These are phyloP conservation scores for Suillus cothurnatus DNA, from an alignment of 768 basidiomycete species.

Conservation along the genomic window DNA sequence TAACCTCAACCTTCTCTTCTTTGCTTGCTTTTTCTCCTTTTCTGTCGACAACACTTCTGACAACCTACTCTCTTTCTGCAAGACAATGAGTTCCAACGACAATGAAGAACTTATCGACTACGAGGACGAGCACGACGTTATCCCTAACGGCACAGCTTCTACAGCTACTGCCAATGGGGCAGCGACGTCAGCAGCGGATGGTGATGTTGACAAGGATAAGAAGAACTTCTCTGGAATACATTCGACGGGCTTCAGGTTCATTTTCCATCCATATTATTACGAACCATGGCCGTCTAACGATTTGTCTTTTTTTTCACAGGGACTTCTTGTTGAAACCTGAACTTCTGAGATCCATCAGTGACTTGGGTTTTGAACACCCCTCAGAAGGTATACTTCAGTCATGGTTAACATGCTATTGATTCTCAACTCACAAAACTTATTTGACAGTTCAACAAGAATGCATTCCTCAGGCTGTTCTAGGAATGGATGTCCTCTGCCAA, in stretches of 20 bases:
- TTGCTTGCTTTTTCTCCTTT: conserved; percentile 26
- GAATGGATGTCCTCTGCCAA: conserved; percentile 99
- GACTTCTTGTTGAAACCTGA: conserved; percentile 99
- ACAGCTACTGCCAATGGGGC: conserved; percentile 51
- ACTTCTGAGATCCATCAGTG: conserved; percentile 94
- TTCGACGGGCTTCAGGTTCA: conserved; percentile 98
- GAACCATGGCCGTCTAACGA: background rate
- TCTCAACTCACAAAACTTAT: conserved; percentile 9
- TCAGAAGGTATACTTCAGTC: conserved; percentile 77
- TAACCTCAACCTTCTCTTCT: conserved; percentile 23
- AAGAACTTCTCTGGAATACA: conserved; percentile 99
- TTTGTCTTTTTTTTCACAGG: conserved; percentile 44
- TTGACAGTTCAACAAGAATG: conserved; percentile 96
- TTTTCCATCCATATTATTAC: background rate
- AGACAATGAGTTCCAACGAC: conserved; percentile 77
- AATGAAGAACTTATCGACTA: conserved; percentile 94
- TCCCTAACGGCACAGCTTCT: conserved; percentile 56
- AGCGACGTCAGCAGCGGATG: conserved; percentile 45
- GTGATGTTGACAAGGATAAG: conserved; percentile 77
- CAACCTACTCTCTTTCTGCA: conserved; percentile 25
- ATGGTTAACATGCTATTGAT: background rate
- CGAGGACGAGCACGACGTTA: conserved; percentile 86
- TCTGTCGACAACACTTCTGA: conserved; percentile 32
- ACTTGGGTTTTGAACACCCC: conserved; percentile 99
- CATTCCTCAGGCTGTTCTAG: conserved; percentile 98